Percentiles rank a stretch among this genome's conserved stretches.
Conservation (phyloP, 139 green algal species). For the Tetraselmis striata region DNA sequence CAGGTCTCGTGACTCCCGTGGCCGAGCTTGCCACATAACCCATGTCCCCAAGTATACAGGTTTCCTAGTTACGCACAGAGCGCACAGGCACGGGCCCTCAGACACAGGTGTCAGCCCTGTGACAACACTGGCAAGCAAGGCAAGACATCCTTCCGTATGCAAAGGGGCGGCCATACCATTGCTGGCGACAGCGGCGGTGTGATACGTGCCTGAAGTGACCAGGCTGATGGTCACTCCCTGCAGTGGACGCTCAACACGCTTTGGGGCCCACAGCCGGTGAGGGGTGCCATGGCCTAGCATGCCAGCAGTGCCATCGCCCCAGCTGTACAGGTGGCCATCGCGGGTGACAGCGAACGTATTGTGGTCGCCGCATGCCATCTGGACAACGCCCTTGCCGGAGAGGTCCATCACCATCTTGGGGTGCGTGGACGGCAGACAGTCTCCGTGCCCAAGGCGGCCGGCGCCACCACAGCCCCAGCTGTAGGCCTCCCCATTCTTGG, state of each 20-base stretch:
- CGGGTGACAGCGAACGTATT: neutral
- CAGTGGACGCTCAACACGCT: neutral
- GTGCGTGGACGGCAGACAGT: neutral
- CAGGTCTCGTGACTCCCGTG: neutral
- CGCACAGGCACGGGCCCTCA: too few species aligned
- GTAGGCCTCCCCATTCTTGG: neutral
- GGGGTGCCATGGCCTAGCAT: neutral
- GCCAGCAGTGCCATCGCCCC: neutral
- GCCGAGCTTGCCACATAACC: neutral
- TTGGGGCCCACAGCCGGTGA: neutral
- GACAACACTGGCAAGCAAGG: too few species aligned
- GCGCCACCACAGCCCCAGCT: neutral
- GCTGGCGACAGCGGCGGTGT: neutral
- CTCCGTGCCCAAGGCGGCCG: neutral
- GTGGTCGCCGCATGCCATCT: neutral
- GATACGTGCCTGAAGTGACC: neutral
- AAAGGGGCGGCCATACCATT: neutral
- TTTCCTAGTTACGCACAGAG: neutral
- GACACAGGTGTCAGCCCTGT: too few species aligned
- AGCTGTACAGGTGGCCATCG: neutral
- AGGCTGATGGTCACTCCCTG: neutral
- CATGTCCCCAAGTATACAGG: neutral
- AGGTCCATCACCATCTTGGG: neutral
- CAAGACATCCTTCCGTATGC: neutral
- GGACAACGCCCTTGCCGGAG: neutral